Evolutionary conservation across 139 green algal genomes (phyloP).

Genomic region (Diplosphaera chodatii): DNA sequence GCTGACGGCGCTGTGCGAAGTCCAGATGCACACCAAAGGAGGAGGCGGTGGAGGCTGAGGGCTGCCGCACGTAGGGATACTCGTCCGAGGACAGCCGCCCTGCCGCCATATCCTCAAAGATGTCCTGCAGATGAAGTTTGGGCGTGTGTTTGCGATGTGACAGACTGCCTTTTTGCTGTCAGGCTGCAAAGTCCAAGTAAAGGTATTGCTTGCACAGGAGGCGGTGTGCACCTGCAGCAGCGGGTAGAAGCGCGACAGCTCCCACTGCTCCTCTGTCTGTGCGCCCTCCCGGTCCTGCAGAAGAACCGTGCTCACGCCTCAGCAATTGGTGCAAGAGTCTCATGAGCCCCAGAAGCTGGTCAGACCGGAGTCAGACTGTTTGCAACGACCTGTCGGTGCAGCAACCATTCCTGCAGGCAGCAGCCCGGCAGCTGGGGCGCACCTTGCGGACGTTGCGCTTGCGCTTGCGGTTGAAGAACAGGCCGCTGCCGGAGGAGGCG

Average conservation of each 20-base stretch:
- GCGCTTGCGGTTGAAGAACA: constrained; percentile 42
- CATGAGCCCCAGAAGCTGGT: too few species aligned
- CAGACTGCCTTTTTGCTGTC: too few species aligned
- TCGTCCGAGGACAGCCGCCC: constrained; percentile 58
- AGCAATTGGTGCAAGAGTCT: too few species aligned
- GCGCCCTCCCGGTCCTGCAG: constrained; percentile 22
- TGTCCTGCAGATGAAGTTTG: constrained; percentile 33
- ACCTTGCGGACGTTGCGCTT: constrained; percentile 48
- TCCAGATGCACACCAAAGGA: not conserved
- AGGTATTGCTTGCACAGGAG: too few species aligned
- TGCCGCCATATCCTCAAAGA: constrained; percentile 37
- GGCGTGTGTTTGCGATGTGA: too few species aligned
- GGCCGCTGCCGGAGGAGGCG: constrained; percentile 15
- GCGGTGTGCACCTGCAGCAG: constrained; percentile 31
- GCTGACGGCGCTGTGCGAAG: too few species aligned
- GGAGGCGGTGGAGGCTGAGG: constrained; percentile 8
- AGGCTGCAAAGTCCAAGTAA: too few species aligned
- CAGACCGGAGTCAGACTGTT: too few species aligned
- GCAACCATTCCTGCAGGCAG: too few species aligned
- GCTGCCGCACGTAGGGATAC: constrained; percentile 64
- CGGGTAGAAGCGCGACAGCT: constrained; percentile 47
- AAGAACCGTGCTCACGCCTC: too few species aligned
- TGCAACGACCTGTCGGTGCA: too few species aligned
- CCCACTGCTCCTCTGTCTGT: constrained; percentile 33
- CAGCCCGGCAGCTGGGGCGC: too few species aligned